Evolutionary conservation across 306 rosid genomes (phyloP).

Genomic region (Calophaca sinica): DNA sequence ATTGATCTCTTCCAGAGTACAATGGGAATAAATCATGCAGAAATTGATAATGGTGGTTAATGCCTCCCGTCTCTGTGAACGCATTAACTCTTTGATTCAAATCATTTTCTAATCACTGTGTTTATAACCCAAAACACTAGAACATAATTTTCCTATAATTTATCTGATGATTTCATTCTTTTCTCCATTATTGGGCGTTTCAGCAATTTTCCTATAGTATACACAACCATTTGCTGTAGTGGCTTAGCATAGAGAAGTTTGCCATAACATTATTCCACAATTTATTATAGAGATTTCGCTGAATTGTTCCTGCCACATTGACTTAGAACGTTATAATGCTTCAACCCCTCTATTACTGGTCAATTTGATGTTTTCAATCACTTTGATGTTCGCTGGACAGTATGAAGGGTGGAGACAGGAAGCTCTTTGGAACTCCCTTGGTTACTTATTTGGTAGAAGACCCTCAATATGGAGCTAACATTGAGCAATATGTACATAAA

Average conservation of each 20-base stretch:
- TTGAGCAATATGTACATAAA: slow-evolving; percentile 63
- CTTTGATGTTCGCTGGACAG: slow-evolving; percentile 61
- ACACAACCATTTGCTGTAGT: slow-evolving; percentile 15
- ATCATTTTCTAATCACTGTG: slow-evolving; percentile 24
- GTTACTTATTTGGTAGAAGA: slow-evolving; percentile 76
- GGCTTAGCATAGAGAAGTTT: slow-evolving; percentile 23
- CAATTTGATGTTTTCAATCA: slow-evolving; percentile 41
- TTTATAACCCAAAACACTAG: slow-evolving; percentile 19
- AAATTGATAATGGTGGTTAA: slow-evolving; percentile 22
- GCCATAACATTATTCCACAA: slow-evolving; percentile 32
- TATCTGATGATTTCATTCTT: slow-evolving; percentile 14
- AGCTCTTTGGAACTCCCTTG: slow-evolving; percentile 87
- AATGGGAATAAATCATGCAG: slow-evolving; percentile 15
- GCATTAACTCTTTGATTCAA: not conserved
- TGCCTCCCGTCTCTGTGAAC: slow-evolving; percentile 9
- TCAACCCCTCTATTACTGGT: slow-evolving; percentile 34
- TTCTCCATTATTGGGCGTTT: slow-evolving; percentile 36
- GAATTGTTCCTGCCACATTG: slow-evolving; percentile 38
- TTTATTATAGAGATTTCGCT: slow-evolving; percentile 38
- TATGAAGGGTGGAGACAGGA: slow-evolving; percentile 69
- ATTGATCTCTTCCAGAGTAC: slow-evolving; percentile 29
- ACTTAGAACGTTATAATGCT: slow-evolving; percentile 37
- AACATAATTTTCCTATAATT: slow-evolving; percentile 22
- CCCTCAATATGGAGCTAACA: slow-evolving; percentile 63
- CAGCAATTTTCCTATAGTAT: not conserved